These are phyloP conservation scores for Halenospora varia DNA, from an alignment of 495 filamentous ascomycete genomes.

Conservation along the genomic window DNA sequence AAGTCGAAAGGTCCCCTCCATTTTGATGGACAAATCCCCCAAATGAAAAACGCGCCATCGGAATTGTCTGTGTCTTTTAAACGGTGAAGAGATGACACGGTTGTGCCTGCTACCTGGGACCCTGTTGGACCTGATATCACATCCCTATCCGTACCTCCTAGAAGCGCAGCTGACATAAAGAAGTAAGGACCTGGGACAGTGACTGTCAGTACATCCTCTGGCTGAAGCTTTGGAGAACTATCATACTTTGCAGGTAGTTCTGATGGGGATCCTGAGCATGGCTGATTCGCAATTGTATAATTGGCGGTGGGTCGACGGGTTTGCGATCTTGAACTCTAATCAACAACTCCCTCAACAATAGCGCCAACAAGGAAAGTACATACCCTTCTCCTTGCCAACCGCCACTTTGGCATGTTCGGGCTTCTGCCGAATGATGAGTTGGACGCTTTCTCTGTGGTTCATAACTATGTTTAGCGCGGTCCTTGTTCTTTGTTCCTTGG, in stretches of 20 bases:
- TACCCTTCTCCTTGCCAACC: slow-evolving; percentile 70
- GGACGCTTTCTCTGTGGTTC: slow-evolving; percentile 45
- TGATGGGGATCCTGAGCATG: slow-evolving; percentile 68
- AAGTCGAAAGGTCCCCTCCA: slow-evolving; percentile 73
- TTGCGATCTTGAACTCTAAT: slow-evolving; percentile 66
- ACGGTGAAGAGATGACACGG: slow-evolving; percentile 89
- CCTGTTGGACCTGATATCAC: slow-evolving; percentile 24
- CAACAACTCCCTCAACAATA: slow-evolving; percentile 1
- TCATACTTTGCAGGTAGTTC: slow-evolving; percentile 63
- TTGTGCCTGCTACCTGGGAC: slow-evolving; percentile 68
- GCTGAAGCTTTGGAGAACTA: background rate
- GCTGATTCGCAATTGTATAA: slow-evolving; percentile 76
- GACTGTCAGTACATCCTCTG: background rate
- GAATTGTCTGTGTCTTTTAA: slow-evolving; percentile 87
- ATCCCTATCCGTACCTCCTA: slow-evolving; percentile 49
- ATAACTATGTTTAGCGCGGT: slow-evolving; percentile 10
- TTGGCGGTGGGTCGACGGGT: slow-evolving; percentile 91
- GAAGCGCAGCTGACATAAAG: slow-evolving; percentile 74
- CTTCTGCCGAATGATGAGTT: slow-evolving; percentile 63
- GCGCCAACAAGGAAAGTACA: slow-evolving; percentile 12
- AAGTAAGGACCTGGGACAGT: slow-evolving; percentile 64
- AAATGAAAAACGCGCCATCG: slow-evolving; percentile 97
- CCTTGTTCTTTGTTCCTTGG: too few species aligned
- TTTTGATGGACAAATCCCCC: slow-evolving; percentile 82
- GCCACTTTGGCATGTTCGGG: slow-evolving; percentile 64